Evolutionary conservation across 257 asterid species (phyloP), one percentile per base, ranked within the genome.

Genomic region (Misopates orontium): DNA sequence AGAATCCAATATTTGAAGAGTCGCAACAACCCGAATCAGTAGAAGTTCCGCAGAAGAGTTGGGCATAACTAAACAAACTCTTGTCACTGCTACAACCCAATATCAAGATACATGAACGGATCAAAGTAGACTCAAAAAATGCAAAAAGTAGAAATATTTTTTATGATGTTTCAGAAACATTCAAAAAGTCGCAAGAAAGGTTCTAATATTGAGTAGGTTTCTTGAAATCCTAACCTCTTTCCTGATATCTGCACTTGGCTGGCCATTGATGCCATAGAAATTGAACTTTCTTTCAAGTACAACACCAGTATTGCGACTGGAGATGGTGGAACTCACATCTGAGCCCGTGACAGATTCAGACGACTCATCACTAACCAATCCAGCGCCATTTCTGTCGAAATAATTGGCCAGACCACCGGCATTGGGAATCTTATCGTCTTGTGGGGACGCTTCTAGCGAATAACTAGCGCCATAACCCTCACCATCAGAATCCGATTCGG

Each of bases 401-500:
- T 10, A 36, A 66, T 54, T 51, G 44, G 68, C 69, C 13, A 42
- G 19, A 54, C 73, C 66, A 40, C 8, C 39, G 19, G 62, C 83
- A 70, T 75, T 78, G n/a, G 66, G 72, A 60, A 77, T 68, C 74
- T 80, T 89, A 60, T 87, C 87, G 71, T 93, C 98, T 64, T 90
- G 97, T 4, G 97, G 95, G 0, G 98, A 89, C 23, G 95, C 81
- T 73, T 89, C 95, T 7, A 80, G 74, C 0, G 97, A 85, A 63
- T 81, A 84, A 7, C 80, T 80, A 16, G 80, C 73, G 24, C 83
- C 95, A 31, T 79, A 74, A 62, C 71, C 61, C 63, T 82, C 95
- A 9, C 73, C 79, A 8, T 92, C 98, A 0, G 98, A 92, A 67
- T 87, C 96, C 14, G 96, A 91, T 12, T 71, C 94, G 1, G 83